A percentile compares a stretch with the other conserved stretches of the same genome.
Evolutionary conservation across 2,329 filamentous ascomycete genomes (phyloP).

Genomic region (Triangularia verruculosa): DNA sequence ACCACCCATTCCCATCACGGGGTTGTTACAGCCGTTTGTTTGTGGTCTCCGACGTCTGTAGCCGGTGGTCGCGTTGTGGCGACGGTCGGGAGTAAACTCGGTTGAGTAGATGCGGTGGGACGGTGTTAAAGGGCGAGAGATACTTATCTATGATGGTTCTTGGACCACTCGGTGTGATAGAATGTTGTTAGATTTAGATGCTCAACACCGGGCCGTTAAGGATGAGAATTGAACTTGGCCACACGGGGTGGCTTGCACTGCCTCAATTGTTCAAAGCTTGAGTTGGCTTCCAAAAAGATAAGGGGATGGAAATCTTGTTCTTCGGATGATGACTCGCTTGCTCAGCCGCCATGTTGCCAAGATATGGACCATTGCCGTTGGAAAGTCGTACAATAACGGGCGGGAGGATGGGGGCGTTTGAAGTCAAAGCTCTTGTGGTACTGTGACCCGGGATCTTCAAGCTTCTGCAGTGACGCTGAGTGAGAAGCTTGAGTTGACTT

Average conservation of each 20-base stretch:
- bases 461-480: not conserved
- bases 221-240: no score
- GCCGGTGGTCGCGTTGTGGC: not conserved
- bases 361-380: not conserved
- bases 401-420: not conserved
- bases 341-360: not conserved
- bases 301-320: no score
- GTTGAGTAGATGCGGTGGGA: no score
- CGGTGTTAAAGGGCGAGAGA: no score
- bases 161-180: no score
- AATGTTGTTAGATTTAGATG: no score
- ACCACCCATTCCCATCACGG: no score
- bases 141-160: no score
- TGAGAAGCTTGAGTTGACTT: not conserved
- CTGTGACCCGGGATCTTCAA: not conserved
- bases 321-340: no score
- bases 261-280: not conserved
- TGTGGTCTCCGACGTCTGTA: not conserved
- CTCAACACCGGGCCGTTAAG: no score
- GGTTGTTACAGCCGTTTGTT: not conserved
- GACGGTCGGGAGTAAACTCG: no score
- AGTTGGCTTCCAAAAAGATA: not conserved
- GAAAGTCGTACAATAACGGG: not conserved
- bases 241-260: not conserved
- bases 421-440: not conserved